A percentile compares a stretch with the other conserved stretches of the same genome.
Conservation (phyloP, 1,284 basidiomycete genomes). For the Volvariella volvacea region DNA sequence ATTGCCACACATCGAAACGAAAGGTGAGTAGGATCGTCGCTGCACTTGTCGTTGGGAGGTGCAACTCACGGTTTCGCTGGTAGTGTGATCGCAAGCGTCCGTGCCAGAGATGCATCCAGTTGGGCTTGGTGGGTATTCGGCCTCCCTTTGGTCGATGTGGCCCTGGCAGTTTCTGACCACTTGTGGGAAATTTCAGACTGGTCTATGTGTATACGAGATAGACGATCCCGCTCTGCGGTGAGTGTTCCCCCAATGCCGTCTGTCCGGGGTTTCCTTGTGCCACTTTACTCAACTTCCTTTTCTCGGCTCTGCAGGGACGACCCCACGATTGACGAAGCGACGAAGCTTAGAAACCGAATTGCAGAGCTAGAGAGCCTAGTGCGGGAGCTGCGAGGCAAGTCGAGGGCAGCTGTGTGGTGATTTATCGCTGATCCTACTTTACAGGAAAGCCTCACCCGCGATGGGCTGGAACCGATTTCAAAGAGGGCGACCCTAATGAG, state of each 20-base stretch:
- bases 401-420: constrained; percentile 5
- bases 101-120: constrained; percentile 82
- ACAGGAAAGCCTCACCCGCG: constrained; percentile 77
- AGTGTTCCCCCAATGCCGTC: constrained; percentile 17
- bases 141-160: constrained; percentile 5
- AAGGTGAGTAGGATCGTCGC: constrained; percentile 53
- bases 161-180: constrained; percentile 8
- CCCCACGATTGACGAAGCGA: constrained; percentile 76
- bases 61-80: background rate
- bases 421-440: background rate
- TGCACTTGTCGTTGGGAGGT: background rate
- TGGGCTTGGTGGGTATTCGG: constrained; percentile 52
- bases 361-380: constrained; percentile 87
- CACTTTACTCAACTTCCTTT: background rate
- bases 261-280: too few species aligned
- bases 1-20: constrained; percentile 89
- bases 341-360: constrained; percentile 75
- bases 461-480: constrained; percentile 72
- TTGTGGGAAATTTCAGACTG: constrained; percentile 47
- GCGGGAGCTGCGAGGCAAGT: constrained; percentile 68
- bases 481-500: constrained; percentile 71
- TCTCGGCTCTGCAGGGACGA: constrained; percentile 53
- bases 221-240: constrained; percentile 81
- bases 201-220: constrained; percentile 88
- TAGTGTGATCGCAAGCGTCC: constrained; percentile 79